These are phyloP conservation scores for Geotrichum fermentans DNA, from an alignment of 1,139 yeast genomes.

Conservation along the genomic window DNA sequence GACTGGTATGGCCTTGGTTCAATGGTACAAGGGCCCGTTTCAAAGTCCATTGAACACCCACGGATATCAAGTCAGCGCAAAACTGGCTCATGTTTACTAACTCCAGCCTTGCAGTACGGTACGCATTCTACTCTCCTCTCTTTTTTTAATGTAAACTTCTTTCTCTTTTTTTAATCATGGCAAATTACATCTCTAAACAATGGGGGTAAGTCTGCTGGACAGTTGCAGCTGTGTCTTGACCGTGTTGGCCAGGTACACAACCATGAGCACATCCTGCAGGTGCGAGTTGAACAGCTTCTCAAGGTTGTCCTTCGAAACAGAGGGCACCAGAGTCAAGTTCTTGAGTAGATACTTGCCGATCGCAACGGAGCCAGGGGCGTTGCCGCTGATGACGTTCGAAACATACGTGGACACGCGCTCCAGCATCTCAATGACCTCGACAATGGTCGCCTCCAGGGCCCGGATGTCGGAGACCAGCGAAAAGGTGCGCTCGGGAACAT, in stretches of 20 bases:
- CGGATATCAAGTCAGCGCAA: too few relatives aligned
- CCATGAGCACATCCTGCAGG: constrained; percentile 76
- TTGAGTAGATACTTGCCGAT: constrained; percentile 67
- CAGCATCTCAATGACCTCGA: constrained; percentile 53
- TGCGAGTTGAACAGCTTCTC: constrained; percentile 64
- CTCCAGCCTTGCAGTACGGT: too few relatives aligned
- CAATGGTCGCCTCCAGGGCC: constrained; percentile 53
- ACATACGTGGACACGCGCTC: constrained; percentile 50
- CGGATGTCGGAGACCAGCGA: constrained; percentile 42
- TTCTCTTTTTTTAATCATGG: too few relatives aligned
- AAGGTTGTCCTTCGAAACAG: constrained; percentile 54
- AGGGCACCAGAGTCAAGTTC: constrained; percentile 58
- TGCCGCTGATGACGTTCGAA: constrained; percentile 45
- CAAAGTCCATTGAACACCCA: too few relatives aligned
- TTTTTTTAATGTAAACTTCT: too few relatives aligned
- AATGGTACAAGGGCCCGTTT: too few relatives aligned
- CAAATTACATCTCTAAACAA: constrained; percentile 37
- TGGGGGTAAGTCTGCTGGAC: constrained; percentile 67
- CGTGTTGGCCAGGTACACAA: constrained; percentile 78
- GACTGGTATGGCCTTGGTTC: too few relatives aligned
- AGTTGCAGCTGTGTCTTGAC: constrained; percentile 81
- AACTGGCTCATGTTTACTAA: too few relatives aligned
- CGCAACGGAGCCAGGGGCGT: constrained; percentile 43
- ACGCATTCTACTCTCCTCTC: too few relatives aligned
- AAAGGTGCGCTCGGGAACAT: constrained; percentile 37